These are phyloP conservation scores for Populus tomentosa DNA, from an alignment of 441 rosid genomes.

Conservation along the genomic window DNA sequence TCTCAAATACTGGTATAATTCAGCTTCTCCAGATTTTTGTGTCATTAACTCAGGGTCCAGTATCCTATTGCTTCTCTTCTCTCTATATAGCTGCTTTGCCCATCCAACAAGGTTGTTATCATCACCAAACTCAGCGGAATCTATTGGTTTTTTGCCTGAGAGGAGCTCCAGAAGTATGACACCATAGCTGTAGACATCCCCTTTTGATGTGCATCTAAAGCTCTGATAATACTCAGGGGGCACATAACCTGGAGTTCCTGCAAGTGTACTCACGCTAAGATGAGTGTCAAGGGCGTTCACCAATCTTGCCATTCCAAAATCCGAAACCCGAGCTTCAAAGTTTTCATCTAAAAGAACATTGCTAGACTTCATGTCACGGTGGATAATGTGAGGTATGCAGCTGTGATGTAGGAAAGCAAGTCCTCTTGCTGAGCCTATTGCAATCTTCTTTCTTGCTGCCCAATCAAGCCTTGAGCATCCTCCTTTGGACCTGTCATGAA, in stretches of 20 bases:
- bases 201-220: constrained; percentile 89
- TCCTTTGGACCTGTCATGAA: constrained; percentile 64
- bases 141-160: constrained; percentile 67
- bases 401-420: constrained; percentile 97
- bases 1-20: constrained; percentile 61
- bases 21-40: constrained; percentile 42
- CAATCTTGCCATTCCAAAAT: constrained; percentile 95
- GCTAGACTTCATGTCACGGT: constrained; percentile 95
- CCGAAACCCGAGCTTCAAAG: constrained; percentile 84
- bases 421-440: constrained; percentile 82
- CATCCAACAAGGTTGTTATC: constrained; percentile 94
- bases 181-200: constrained; percentile 93
- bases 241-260: constrained; percentile 46
- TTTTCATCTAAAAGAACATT: constrained; percentile 87
- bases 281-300: constrained; percentile 89
- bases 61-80: constrained; percentile 57
- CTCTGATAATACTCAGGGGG: constrained; percentile 16
- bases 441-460: constrained; percentile 82
- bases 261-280: constrained; percentile 89
- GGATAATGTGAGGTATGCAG: constrained; percentile 95
- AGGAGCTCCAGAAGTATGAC: constrained; percentile 47
- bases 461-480: constrained; percentile 58
- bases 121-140: constrained; percentile 70
- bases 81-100: constrained; percentile 79
- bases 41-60: constrained; percentile 57